Percentiles rank a stretch among this genome's conserved stretches.
These are phyloP conservation scores for Ceraceosorus guamensis DNA, from an alignment of 1,284 basidiomycete genomes.

Conservation along the genomic window DNA sequence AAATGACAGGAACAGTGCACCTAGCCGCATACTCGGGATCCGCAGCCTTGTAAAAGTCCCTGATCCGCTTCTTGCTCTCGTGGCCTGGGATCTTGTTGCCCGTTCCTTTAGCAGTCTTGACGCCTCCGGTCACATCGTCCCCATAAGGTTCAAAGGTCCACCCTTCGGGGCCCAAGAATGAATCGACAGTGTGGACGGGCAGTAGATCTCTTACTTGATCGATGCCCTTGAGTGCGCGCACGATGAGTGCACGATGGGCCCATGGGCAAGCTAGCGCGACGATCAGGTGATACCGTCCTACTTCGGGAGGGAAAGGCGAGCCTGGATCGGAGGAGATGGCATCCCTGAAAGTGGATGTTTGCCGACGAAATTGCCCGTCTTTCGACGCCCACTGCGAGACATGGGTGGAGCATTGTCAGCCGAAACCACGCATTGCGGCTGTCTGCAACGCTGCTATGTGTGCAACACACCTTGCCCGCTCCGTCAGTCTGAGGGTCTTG, in stretches of 20 bases:
- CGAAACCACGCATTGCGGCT: too few relatives aligned
- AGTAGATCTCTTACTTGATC: conserved; percentile 69
- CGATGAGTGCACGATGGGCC: conserved; percentile 85
- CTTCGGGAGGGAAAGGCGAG: conserved; percentile 71
- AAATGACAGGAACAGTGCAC: conserved; percentile 63
- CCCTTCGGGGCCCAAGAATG: conserved; percentile 71
- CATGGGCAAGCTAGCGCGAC: conserved; percentile 58
- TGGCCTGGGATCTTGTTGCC: conserved; percentile 40
- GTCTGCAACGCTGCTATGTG: too few relatives aligned
- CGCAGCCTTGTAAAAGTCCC: conserved; percentile 75
- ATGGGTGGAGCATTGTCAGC: too few relatives aligned
- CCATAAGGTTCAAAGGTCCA: conserved; percentile 70
- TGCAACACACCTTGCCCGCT: too few relatives aligned
- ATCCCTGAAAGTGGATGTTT: conserved; percentile 64
- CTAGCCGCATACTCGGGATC: conserved; percentile 52
- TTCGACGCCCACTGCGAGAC: conserved; percentile 46
- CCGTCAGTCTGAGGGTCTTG: too few relatives aligned
- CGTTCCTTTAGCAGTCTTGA: conserved; percentile 17
- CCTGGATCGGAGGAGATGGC: conserved; percentile 58
- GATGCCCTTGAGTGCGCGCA: conserved; percentile 82
- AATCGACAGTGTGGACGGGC: conserved; percentile 59
- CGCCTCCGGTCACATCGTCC: conserved; percentile 12
- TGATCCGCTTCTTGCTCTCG: conserved; percentile 59
- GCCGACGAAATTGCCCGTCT: conserved; percentile 78
- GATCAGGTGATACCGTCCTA: conserved; percentile 55